Evolutionary conservation across 2,329 filamentous ascomycete genomes (phyloP).

Genomic region (Fusarium bactridioides): DNA sequence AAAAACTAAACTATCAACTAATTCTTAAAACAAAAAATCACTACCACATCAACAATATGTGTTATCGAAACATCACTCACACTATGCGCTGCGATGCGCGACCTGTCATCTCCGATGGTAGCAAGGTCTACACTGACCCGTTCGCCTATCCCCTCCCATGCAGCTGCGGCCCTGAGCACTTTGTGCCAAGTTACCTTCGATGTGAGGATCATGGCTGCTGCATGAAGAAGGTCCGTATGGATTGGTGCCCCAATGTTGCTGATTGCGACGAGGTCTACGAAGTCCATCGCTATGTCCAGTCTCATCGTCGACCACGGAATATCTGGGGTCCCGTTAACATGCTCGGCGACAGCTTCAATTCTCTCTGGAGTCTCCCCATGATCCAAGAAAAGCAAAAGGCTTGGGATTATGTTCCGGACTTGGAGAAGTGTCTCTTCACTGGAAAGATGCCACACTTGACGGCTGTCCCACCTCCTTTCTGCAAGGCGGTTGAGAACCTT

Average conservation of each 20-base stretch:
- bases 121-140: slow-evolving; percentile 33
- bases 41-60: slow-evolving; percentile 26
- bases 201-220: slow-evolving; percentile 44
- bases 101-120: slow-evolving; percentile 39
- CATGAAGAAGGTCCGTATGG: slow-evolving; percentile 13
- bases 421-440: slow-evolving; percentile 6
- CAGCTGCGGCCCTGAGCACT: slow-evolving; percentile 15
- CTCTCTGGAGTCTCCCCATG: neutral
- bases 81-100: slow-evolving; percentile 43
- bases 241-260: slow-evolving; percentile 23
- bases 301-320: neutral
- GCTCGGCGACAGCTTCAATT: neutral
- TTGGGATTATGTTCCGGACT: neutral
- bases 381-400: neutral
- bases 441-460: neutral
- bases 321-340: neutral
- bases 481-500: slow-evolving; percentile 1
- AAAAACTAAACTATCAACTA: neutral
- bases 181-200: slow-evolving; percentile 4
- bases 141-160: slow-evolving; percentile 35
- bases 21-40: neutral
- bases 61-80: slow-evolving; percentile 39
- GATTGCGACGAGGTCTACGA: slow-evolving; percentile 7
- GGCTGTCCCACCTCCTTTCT: neutral
- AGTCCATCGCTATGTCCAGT: slow-evolving; percentile 34